Evolutionary conservation across 2,329 filamentous ascomycete species (phyloP), one percentile per base, ranked within the genome.

Genomic region (Diplodia scrobiculata): DNA sequence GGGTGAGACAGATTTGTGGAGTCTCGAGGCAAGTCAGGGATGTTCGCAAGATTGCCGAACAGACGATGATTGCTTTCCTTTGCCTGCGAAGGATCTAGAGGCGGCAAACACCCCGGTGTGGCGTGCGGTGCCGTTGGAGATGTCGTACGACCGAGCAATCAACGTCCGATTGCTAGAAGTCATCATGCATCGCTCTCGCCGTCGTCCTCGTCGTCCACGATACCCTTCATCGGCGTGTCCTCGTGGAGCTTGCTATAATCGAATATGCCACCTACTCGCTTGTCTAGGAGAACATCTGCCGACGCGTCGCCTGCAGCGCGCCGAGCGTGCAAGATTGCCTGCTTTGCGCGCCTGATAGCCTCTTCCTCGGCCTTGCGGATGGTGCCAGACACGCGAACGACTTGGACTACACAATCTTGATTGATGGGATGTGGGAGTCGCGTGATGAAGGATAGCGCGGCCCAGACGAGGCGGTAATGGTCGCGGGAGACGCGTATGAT

Each of bases 281-380:
- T 58, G 41, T 19, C 55, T 29, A 51, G 41, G 13, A 65, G 41
- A n/a, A 29, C 63, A 25, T 65, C 52, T 29, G 63, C 52, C 14
- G 63, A 34, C 45, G 21, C 53, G 19, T 65, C 63, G 10, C 62
- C 62, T 29, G 38, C 9, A 14, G 34, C 14, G 7, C 51, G 38
- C 34, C 32, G 48, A 2, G 63, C 63, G 55, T 45, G 51, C 27
- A 65, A 19, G 14, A 66, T 59, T 47, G 52, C 53, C 32, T 59
- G 29, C 25, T 90, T 88, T 50, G 92, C 91, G 68, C 91, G 84
- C 3, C 88, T 84, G 72, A 98, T 90, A 41, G 92, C 92, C 77
- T 97, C 93, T 75, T 96, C 89, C 78, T 98, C 93, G 2, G 88
- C 89, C 78, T 96, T 97, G 71, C 89, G 89, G 73, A 99, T 97